Evolutionary conservation across 2,329 filamentous ascomycete genomes (phyloP).

Genomic region (Achaetomium macrosporum): DNA sequence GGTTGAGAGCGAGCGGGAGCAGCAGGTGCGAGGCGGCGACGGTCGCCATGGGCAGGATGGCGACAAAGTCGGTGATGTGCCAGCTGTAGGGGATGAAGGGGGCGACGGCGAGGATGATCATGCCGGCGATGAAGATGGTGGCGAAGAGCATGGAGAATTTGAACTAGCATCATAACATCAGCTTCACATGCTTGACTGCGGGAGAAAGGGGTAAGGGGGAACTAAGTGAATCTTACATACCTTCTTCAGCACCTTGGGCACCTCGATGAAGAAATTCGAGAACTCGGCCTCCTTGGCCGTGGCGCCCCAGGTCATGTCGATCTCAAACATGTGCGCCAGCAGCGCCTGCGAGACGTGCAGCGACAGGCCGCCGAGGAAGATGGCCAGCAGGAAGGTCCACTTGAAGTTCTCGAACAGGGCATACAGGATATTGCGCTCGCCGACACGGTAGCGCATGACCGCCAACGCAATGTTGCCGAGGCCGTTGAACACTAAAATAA

Average conservation of each 20-base stretch:
- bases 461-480: constrained; percentile 68
- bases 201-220: constrained; percentile 5
- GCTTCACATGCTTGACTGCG: neutral
- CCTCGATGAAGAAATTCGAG: constrained; percentile 79
- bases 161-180: constrained; percentile 43
- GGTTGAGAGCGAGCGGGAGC: constrained; percentile 67
- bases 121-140: constrained; percentile 50
- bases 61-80: constrained; percentile 65
- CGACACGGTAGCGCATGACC: constrained; percentile 65
- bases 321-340: constrained; percentile 75
- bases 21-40: constrained; percentile 65
- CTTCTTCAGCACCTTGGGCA: constrained; percentile 69
- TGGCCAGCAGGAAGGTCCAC: constrained; percentile 67
- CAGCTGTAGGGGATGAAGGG: constrained; percentile 60
- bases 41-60: constrained; percentile 69
- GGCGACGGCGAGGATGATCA: constrained; percentile 59
- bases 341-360: constrained; percentile 77
- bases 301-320: constrained; percentile 81
- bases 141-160: constrained; percentile 65
- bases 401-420: constrained; percentile 61
- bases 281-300: constrained; percentile 78
- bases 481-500: constrained; percentile 71
- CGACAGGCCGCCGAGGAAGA: constrained; percentile 77
- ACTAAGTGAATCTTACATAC: constrained; percentile 46
- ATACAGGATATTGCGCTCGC: constrained; percentile 54